Conservation (phyloP, 371 early-diverging fungal species). For the Blastocladiella emersonii region DNA sequence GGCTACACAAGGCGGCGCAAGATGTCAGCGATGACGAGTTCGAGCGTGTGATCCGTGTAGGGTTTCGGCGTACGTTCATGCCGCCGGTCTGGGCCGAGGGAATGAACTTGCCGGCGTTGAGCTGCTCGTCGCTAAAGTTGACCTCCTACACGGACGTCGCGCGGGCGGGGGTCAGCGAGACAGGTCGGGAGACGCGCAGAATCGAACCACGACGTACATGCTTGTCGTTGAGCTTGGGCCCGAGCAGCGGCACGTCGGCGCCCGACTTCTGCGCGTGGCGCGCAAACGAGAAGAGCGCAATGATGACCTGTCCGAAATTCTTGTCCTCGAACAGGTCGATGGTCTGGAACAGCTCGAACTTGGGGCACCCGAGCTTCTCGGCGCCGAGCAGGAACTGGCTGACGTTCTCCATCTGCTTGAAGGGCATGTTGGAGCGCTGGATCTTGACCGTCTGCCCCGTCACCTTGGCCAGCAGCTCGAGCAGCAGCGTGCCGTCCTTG, state of each 20-base stretch:
- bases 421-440: constrained; percentile 56
- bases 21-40: not conserved
- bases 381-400: constrained; percentile 57
- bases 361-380: constrained; percentile 56
- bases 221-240: constrained; percentile 58
- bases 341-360: constrained; percentile 76
- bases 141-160: constrained; percentile 24
- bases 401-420: constrained; percentile 85
- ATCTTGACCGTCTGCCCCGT: constrained; percentile 41
- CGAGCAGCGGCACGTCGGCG: constrained; percentile 28
- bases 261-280: constrained; percentile 61
- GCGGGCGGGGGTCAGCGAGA: too few relatives aligned
- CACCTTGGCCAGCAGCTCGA: constrained; percentile 55
- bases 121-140: constrained; percentile 46
- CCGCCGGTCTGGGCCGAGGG: not conserved
- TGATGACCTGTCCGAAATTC: constrained; percentile 62
- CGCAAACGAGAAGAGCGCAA: constrained; percentile 63
- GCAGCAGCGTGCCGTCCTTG: constrained; percentile 70
- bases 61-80: too few relatives aligned
- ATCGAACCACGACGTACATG: constrained; percentile 19
- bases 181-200: not conserved
- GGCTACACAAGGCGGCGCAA: too few relatives aligned
- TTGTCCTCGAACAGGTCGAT: constrained; percentile 80
- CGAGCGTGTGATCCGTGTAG: not conserved
- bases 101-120: constrained; percentile 41